Conservation (phyloP, 2,329 filamentous ascomycete genomes). For the Phoma sp. region DNA sequence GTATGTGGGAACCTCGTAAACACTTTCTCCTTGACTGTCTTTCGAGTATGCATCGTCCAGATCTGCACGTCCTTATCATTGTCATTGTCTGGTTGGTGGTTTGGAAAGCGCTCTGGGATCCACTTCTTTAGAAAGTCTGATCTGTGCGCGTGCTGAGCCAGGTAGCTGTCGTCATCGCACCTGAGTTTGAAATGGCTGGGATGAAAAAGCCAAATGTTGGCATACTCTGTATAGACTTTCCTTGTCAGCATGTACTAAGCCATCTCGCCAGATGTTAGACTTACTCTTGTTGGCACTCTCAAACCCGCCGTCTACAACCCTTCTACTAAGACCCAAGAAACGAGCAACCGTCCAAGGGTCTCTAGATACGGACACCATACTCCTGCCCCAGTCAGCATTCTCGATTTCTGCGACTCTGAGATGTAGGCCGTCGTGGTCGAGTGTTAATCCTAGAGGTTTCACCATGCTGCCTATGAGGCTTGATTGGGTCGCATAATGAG, state of each 20-base stretch:
- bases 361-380: slow-evolving; percentile 30
- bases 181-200: slow-evolving; percentile 30
- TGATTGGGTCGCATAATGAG: slow-evolving; percentile 29
- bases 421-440: slow-evolving; percentile 31
- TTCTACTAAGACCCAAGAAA: slow-evolving; percentile 26
- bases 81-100: background rate
- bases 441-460: slow-evolving; percentile 34
- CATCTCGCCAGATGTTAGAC: background rate
- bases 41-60: slow-evolving; percentile 10
- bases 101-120: background rate
- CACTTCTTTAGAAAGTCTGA: slow-evolving; percentile 18
- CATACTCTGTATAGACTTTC: slow-evolving; percentile 2
- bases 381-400: slow-evolving; percentile 21
- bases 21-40: slow-evolving; percentile 24
- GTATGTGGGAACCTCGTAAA: slow-evolving; percentile 31
- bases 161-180: slow-evolving; percentile 25
- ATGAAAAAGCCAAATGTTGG: slow-evolving; percentile 33
- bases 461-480: slow-evolving; percentile 35
- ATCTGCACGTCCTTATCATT: background rate
- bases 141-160: slow-evolving; percentile 24
- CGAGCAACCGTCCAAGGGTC: slow-evolving; percentile 28
- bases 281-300: slow-evolving; percentile 27
- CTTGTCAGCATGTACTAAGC: background rate
- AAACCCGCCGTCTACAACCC: slow-evolving; percentile 26
- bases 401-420: slow-evolving; percentile 36